Evolutionary conservation across 2,329 filamentous ascomycete genomes (phyloP), one percentile per base, ranked within the genome.

Genomic region (Raffaelea albimanens): DNA sequence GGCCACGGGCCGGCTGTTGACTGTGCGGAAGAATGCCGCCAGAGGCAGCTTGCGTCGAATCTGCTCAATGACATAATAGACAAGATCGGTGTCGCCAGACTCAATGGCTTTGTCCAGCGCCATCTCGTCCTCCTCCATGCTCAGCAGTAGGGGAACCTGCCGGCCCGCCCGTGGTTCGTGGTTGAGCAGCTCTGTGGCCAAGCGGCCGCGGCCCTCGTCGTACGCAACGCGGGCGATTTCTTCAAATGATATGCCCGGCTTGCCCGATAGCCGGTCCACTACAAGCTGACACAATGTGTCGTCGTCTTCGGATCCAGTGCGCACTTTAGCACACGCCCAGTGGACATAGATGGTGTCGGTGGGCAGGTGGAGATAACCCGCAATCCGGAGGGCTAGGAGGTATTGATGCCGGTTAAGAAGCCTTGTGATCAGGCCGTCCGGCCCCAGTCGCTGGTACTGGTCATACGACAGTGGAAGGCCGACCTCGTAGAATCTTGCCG

Each of bases 31-130:
- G 71, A 98, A 98, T 31, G 80, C 83, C 1, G 91, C 88, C 2
- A 96, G 73, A 0, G 93, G 87, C 8, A 96, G 74, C 61, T 95
- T 95, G 65, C 87, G 88, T 68, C 89, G 93, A 34, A 98, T 71
- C 52, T 91, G 83, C 8, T 95, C 69, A 7, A 98, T 75, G 5
- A 98, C 93, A 59, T 83, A 90, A 57, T 87, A 83, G n/a, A 95
- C 80, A 2, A 98, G 75, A 56, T 98, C 93, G 0, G 90, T 91
- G 60, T 98, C 93, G 18, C 91, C 91, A 51, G 87, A 95, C 62
- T 96, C 89, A 50, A 97, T 87, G 10, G 93, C 91, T 64, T 97
- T 98, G 70, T 97, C 91, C 0, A 98, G 77, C 0, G 93, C 93
- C 38, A 97, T 81, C 54, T 90, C 87, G 55, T 96, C 91, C 63